Conservation (phyloP, 2,329 filamentous ascomycete species). For the Talaromyces sp. region DNA sequence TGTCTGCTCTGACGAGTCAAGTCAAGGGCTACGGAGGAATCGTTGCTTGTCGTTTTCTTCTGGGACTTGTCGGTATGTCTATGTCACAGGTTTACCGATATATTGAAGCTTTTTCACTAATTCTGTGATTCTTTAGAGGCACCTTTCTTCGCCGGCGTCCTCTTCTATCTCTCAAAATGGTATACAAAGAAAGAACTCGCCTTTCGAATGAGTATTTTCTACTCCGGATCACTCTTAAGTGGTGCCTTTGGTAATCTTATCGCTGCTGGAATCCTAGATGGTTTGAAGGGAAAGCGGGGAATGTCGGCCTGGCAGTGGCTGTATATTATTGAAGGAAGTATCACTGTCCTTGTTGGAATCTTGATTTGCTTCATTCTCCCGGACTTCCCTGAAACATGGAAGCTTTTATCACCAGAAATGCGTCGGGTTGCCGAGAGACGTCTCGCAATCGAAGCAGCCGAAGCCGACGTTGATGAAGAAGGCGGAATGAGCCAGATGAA, state of each 20-base stretch:
- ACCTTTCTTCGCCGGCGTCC: conserved; percentile 50
- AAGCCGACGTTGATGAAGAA: conserved; percentile 52
- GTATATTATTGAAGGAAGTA: conserved; percentile 44
- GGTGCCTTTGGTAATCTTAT: conserved; percentile 58
- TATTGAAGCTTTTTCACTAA: background rate
- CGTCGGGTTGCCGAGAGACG: conserved; percentile 51
- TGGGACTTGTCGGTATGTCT: conserved; percentile 43
- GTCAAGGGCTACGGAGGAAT: conserved; percentile 47
- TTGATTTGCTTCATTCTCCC: conserved; percentile 40
- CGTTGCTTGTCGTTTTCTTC: conserved; percentile 49
- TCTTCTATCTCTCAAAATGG: conserved; percentile 56
- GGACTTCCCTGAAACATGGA: conserved; percentile 52
- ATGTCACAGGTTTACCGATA: too few relatives aligned
- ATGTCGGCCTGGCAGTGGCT: conserved; percentile 47
- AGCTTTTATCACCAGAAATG: conserved; percentile 46
- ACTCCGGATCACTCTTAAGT: conserved; percentile 53
- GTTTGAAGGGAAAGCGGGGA: conserved; percentile 39
- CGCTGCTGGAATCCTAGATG: conserved; percentile 54
- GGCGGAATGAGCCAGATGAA: conserved; percentile 51
- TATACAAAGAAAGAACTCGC: conserved; percentile 58
- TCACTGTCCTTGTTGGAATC: conserved; percentile 39
- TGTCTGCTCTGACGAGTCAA: conserved; percentile 49
- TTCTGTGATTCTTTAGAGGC: conserved; percentile 37
- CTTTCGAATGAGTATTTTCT: conserved; percentile 55
- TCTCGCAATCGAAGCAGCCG: conserved; percentile 54